Conservation (phyloP, 2,329 filamentous ascomycete genomes). For the Epichloe baconii region DNA sequence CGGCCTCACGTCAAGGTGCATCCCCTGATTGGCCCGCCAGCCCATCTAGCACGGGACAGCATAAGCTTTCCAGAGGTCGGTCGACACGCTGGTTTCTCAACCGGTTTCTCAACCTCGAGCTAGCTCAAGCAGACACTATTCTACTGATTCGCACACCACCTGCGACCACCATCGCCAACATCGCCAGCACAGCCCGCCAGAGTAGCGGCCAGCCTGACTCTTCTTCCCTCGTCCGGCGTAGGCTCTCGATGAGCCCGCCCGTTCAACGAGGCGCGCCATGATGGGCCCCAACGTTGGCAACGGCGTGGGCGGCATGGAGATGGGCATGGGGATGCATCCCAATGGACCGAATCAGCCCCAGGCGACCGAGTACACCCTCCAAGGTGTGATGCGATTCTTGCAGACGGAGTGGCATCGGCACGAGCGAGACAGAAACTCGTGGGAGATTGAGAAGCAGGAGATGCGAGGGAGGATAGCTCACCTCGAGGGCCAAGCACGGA, state of each 20-base stretch:
- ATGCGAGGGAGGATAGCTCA: conserved; percentile 97
- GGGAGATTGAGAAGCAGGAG: conserved; percentile 98
- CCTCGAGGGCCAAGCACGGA: conserved; percentile 78
- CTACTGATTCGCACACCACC: background rate
- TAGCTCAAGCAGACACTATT: background rate
- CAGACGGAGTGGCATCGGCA: conserved; percentile 99
- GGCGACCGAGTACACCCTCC: conserved; percentile 49
- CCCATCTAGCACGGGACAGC: conserved; percentile 1
- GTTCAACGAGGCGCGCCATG: conserved; percentile 23
- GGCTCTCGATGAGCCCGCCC: conserved; percentile 25
- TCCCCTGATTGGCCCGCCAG: conserved; percentile 17
- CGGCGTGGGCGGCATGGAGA: conserved; percentile 33
- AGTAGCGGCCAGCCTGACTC: conserved; percentile 8
- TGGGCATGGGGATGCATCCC: conserved; percentile 32
- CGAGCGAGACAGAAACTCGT: conserved; percentile 92
- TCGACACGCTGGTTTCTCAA: background rate
- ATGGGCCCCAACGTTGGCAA: conserved; percentile 32
- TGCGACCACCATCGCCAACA: background rate
- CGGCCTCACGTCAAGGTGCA: conserved; percentile 18
- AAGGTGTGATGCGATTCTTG: conserved; percentile 94
- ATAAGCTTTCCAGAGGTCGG: conserved; percentile 9
- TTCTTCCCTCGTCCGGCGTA: conserved; percentile 11
- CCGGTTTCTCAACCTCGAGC: background rate
- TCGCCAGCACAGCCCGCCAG: background rate
- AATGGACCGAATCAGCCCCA: conserved; percentile 38